phyloP scores from a whole-genome alignment of 768 basidiomycete species.

The Auriscalpium microsporum region DNA sequence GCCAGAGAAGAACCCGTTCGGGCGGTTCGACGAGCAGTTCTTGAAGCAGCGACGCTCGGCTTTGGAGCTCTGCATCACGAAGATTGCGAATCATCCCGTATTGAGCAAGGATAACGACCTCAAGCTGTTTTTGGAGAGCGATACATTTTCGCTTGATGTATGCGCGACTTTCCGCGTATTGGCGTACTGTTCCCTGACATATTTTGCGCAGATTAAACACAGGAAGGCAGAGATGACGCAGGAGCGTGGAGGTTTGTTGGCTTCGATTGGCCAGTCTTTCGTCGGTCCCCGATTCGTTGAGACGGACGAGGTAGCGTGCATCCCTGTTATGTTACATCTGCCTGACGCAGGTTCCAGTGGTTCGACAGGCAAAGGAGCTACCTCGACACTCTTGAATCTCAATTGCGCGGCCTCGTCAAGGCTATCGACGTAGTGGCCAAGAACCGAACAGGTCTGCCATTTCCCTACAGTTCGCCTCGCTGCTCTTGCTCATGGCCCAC shows the following conservation, averaged over 20 bases:
- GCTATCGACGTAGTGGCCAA: conserved; percentile 82
- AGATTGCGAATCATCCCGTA: conserved; percentile 89
- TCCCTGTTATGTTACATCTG: background rate
- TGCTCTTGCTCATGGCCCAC: background rate
- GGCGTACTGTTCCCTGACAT: conserved; percentile 1
- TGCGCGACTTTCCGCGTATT: conserved; percentile 23
- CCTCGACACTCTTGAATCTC: conserved; percentile 84
- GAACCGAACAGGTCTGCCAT: conserved; percentile 58
- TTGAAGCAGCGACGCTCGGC: conserved; percentile 78
- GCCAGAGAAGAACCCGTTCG: conserved; percentile 91
- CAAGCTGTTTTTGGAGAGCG: conserved; percentile 86
- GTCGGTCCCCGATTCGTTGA: conserved; percentile 79
- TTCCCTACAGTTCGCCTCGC: background rate
- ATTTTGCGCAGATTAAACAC: conserved; percentile 66
- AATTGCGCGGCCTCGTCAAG: conserved; percentile 79
- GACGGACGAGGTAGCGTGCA: conserved; percentile 61
- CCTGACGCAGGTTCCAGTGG: conserved; percentile 47
- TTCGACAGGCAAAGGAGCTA: conserved; percentile 82
- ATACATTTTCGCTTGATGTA: conserved; percentile 85
- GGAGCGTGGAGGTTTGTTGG: conserved; percentile 77
- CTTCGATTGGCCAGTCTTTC: conserved; percentile 71
- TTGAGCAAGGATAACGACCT: conserved; percentile 83
- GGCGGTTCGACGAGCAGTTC: conserved; percentile 88
- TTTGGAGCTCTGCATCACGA: conserved; percentile 85
- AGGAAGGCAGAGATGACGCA: conserved; percentile 68